Base-by-base conservation (phyloP, 108 stramenopile genomes). In the Poteriospumella lacustris region DNA sequence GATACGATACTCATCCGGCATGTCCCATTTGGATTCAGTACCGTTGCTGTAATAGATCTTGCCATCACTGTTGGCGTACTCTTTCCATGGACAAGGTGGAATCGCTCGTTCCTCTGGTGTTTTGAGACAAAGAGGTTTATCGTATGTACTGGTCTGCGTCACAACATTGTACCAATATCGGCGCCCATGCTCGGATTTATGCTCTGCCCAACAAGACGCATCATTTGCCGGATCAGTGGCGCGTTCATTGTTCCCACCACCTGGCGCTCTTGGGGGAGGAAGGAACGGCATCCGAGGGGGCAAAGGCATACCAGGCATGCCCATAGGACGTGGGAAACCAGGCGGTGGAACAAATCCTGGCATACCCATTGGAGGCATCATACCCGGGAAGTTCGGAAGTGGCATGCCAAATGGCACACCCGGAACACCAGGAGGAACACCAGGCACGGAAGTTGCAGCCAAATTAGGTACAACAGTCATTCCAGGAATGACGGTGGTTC, bases 11-110 rank as follows among this genome's bases (percentile, higher is more conserved):
- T 85, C 85, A 2, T 79, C 62, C 1, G 86, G 86, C 82, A 84
- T 82, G 39, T 77, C 82, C 86, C 86, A 86, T 31, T 78, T 67
- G 15, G 75, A 77, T 24, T 79, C 26, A 40, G 56, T 83, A 2
- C 86, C 86, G 58, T 86, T 81, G 62, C 81, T 82, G 82, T 85
- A 86, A 78, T 86, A 86, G 44, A 75, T 82, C 42, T 83, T 80
- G 9, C 86, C 86, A 15, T 83, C 80, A 12, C 80, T 72, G 31
- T 75, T 76, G 39, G 79, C 73, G 64, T 86, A 86, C 43, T 79
- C 84, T 75, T 83, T 84, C 85, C 85, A 86, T 34, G 75, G 72
- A 56, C 85, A 80, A 42, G 82, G 82, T 43, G 85, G 83, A 39
- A 85, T 72, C 39, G 80, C 68, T 1, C 76, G 39, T 39, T 58